Evolutionary conservation across 331 rosid genomes (phyloP), one percentile per base, ranked within the genome.

Genomic region (Quercus phellos): DNA sequence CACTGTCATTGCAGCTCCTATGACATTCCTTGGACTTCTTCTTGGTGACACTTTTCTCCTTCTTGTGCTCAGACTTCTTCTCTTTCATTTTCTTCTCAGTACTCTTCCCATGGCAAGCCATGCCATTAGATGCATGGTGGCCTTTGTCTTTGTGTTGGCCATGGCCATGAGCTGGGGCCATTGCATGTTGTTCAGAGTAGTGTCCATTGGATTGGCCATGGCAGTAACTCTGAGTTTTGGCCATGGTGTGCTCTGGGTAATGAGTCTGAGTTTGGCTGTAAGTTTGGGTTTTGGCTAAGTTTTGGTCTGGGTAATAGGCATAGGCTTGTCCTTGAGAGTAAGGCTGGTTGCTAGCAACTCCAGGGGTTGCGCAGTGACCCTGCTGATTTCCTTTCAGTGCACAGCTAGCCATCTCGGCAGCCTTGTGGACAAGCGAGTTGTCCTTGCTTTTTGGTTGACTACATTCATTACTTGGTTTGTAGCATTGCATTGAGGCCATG

Each of bases 401-500:
- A 18, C 34, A 16, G 21, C 75, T 17, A 51, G 10, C 42, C 16
- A 50, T 16, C 46, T 51, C 61, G 64, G 76, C 1, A 0, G 46
- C 38, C 76, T 55, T 80, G 63, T 80, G 72, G 46, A 21, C 42
- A 26, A 43, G 17, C 16, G 76, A 55, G 55, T 56, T 68, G 7
- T 68, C 69, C 16, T 70, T 35, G 69, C 73, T 53, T 53, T 72
- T 17, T 67, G 9, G 60, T 19, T 74, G 51, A 29, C 54, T 46
- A 56, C 21, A 26, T 17, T 75, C 32, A 2, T 75, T 6, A 11
- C 32, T 12, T 22, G 63, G n/a, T 50, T 24, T 63, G 79, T 50
- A 1, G 79, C 79, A 46, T 26, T 46, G 72, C 51, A 26, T 46
- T 10, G 71, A 61, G 71, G 71, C 59, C 72, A 75, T 75, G 59